phyloP scores from a whole-genome alignment of 2,329 filamentous ascomycete species.

The Ascochyta pisi region DNA sequence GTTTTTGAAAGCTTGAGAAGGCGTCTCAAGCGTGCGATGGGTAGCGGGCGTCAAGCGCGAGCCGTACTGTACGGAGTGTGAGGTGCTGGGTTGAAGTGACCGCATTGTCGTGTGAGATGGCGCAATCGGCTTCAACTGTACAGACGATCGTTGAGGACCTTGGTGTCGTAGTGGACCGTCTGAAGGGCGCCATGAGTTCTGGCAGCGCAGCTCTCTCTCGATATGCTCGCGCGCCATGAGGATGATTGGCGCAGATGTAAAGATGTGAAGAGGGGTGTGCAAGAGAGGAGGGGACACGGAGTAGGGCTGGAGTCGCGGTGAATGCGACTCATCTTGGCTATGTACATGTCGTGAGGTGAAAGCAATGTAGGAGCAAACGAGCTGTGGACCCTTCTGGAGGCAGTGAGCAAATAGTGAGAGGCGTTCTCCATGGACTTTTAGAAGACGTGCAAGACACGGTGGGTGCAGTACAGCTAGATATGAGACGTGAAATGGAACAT shows the following conservation, averaged over 20 bases:
- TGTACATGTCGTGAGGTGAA: slow-evolving; percentile 5
- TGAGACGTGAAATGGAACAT: no score
- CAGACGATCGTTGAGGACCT: neutral
- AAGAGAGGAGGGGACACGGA: neutral
- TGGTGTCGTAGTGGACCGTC: neutral
- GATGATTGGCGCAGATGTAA: neutral
- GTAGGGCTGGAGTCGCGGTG: neutral
- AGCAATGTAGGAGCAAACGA: neutral
- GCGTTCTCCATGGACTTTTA: no score
- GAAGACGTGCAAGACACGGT: no score
- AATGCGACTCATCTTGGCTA: neutral
- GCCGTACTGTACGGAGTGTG: neutral
- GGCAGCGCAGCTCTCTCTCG: neutral
- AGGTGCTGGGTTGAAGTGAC: neutral
- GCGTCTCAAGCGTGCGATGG: neutral
- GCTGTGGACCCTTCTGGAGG: neutral
- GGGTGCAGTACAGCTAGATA: no score
- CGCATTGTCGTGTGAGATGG: neutral
- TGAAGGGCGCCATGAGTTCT: slow-evolving; percentile 13
- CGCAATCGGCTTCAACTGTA: neutral
- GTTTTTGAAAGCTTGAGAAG: slow-evolving; percentile 1
- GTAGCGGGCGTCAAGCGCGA: neutral
- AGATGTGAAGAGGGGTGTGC: neutral
- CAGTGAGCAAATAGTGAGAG: no score
- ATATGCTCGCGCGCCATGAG: neutral